These are phyloP conservation scores for Pyrrhoderma lamaoense DNA, from an alignment of 1,284 basidiomycete species.

Conservation along the genomic window DNA sequence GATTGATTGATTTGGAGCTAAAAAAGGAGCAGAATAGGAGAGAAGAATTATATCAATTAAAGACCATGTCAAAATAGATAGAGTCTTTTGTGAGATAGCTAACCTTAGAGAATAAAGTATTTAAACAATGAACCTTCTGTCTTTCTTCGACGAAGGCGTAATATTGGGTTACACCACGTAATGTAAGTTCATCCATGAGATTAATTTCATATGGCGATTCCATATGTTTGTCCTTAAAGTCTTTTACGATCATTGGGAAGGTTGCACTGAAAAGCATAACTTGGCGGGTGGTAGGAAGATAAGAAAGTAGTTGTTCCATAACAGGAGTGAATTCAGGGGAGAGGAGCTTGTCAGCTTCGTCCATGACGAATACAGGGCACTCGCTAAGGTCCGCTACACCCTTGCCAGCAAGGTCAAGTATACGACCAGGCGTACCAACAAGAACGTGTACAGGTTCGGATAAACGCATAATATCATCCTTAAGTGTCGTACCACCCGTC, in stretches of 20 bases:
- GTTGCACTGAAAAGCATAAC: slow-evolving; percentile 99
- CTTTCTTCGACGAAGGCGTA: slow-evolving; percentile 99
- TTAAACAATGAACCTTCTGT: slow-evolving; percentile 98
- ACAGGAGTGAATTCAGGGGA: slow-evolving; percentile 98
- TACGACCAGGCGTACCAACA: slow-evolving; percentile 94
- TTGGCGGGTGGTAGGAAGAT: slow-evolving; percentile 83
- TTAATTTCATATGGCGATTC: slow-evolving; percentile 95
- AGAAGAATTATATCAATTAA: background rate
- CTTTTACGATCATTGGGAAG: slow-evolving; percentile 98
- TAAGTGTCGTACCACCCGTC: slow-evolving; percentile 95
- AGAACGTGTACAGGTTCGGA: slow-evolving; percentile 91
- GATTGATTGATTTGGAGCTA: slow-evolving; percentile 99
- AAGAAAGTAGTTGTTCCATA: slow-evolving; percentile 90
- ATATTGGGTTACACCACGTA: slow-evolving; percentile 98
- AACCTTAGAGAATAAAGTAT: slow-evolving; percentile 94
- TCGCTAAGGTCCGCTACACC: slow-evolving; percentile 90
- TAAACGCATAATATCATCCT: slow-evolving; percentile 94
- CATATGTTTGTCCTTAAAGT: slow-evolving; percentile 99
- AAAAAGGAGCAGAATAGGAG: background rate
- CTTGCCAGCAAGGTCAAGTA: slow-evolving; percentile 93
- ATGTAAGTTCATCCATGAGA: slow-evolving; percentile 98
- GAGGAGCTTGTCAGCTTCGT: slow-evolving; percentile 97
- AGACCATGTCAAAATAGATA: no score
- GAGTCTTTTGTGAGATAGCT: slow-evolving; percentile 18
- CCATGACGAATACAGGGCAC: slow-evolving; percentile 97